phyloP scores from a whole-genome alignment of 179 eudicot species.

The Beta macrorhiza region DNA sequence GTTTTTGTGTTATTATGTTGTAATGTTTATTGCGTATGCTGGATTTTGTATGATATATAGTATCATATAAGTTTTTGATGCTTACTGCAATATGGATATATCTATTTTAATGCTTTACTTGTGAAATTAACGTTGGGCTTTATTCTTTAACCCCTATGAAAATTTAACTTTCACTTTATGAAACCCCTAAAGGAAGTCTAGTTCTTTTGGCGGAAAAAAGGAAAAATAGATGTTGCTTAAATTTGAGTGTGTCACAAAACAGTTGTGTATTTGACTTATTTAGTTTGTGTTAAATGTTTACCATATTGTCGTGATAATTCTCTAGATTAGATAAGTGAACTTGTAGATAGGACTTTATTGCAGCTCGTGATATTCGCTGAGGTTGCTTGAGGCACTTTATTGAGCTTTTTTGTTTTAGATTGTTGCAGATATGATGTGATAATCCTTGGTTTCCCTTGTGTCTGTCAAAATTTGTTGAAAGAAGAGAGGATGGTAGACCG shows the following conservation, averaged over 20 bases:
- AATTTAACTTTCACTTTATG: background rate
- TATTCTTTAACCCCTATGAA: background rate
- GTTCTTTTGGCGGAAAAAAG: too few species aligned
- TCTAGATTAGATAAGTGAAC: background rate
- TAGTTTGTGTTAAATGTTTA: background rate
- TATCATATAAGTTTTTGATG: too few species aligned
- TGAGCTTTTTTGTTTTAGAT: background rate
- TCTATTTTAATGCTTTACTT: background rate
- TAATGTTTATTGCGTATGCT: too few species aligned
- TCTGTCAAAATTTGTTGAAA: background rate
- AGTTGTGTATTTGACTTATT: background rate
- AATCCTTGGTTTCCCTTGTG: background rate
- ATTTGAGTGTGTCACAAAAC: background rate
- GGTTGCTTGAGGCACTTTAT: background rate
- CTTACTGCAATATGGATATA: background rate
- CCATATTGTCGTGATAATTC: background rate
- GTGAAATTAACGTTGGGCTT: background rate
- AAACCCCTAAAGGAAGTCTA: background rate
- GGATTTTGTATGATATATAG: too few species aligned
- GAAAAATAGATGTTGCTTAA: too few species aligned
- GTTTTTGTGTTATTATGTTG: too few species aligned
- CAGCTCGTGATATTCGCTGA: background rate
- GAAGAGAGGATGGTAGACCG: background rate
- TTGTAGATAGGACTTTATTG: background rate
- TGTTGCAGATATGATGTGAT: background rate